A percentile compares a stretch with the other conserved stretches of the same genome.
Conservation (phyloP, 2,329 filamentous ascomycete genomes). For the Stemphylium lycopersici region DNA sequence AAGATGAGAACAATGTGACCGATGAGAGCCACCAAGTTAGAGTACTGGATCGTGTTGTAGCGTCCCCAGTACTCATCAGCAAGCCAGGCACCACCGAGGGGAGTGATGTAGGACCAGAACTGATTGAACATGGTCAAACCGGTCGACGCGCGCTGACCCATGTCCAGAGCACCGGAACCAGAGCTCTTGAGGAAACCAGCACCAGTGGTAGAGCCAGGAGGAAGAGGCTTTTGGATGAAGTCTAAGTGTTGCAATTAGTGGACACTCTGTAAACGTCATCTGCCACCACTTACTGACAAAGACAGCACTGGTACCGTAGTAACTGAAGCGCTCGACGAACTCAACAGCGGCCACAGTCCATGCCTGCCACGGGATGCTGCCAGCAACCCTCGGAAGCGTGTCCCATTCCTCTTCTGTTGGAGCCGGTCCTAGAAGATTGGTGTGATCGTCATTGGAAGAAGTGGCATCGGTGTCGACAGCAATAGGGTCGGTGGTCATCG, state of each 20-base stretch:
- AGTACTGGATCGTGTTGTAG: slow-evolving; percentile 64
- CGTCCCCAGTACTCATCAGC: slow-evolving; percentile 67
- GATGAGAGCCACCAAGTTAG: slow-evolving; percentile 63
- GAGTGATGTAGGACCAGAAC: slow-evolving; percentile 64
- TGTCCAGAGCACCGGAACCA: slow-evolving; percentile 57
- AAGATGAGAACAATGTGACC: slow-evolving; percentile 62
- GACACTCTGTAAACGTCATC: not conserved
- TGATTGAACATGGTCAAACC: slow-evolving; percentile 61
- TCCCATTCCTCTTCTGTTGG: slow-evolving; percentile 46
- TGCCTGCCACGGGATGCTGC: slow-evolving; percentile 43
- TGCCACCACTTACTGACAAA: slow-evolving; percentile 26
- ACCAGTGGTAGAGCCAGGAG: slow-evolving; percentile 42
- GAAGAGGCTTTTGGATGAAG: slow-evolving; percentile 46
- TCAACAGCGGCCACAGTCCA: slow-evolving; percentile 47
- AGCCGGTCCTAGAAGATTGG: slow-evolving; percentile 32
- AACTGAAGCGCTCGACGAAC: slow-evolving; percentile 46
- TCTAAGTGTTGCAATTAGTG: slow-evolving; percentile 32
- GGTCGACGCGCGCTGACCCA: slow-evolving; percentile 62
- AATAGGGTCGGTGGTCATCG: slow-evolving; percentile 31
- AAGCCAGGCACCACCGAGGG: slow-evolving; percentile 63
- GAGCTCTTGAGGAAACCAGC: slow-evolving; percentile 43
- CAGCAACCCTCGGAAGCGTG: slow-evolving; percentile 45
- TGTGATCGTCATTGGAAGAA: slow-evolving; percentile 26
- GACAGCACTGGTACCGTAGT: slow-evolving; percentile 47
- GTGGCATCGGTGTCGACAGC: slow-evolving; percentile 32